phyloP scores from a whole-genome alignment of 148 eudicot genomes.

The Rhododendron molle region DNA sequence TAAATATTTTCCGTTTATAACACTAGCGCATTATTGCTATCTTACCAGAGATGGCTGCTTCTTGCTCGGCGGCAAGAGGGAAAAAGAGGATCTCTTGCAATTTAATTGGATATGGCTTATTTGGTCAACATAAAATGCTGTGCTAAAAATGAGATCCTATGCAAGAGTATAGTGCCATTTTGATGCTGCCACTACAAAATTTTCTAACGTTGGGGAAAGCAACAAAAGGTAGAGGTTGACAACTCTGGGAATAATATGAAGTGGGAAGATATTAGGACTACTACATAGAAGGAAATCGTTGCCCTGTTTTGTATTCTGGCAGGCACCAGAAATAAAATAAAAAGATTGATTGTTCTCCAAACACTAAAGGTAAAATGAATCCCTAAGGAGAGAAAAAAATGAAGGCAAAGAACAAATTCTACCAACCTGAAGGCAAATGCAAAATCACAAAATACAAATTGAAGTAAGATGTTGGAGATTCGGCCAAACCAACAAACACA shows the following conservation, averaged over 20 bases:
- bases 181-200: neutral
- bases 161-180: neutral
- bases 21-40: neutral
- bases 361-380: no score
- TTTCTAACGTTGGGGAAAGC: neutral
- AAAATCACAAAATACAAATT: neutral
- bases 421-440: neutral
- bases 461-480: neutral
- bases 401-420: neutral
- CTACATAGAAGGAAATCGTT: neutral
- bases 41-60: neutral
- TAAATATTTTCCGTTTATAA: neutral
- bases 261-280: neutral
- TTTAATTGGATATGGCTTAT: neutral
- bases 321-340: neutral
- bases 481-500: neutral
- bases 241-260: neutral
- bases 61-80: neutral
- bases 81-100: neutral
- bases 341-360: neutral
- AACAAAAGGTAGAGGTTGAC: neutral
- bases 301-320: neutral
- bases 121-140: neutral
- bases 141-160: neutral
- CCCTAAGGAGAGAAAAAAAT: neutral